Percentiles rank a stretch among this genome's conserved stretches.
Evolutionary conservation across 768 basidiomycete genomes (phyloP).

Genomic region (Hygrophorus pudorinus): DNA sequence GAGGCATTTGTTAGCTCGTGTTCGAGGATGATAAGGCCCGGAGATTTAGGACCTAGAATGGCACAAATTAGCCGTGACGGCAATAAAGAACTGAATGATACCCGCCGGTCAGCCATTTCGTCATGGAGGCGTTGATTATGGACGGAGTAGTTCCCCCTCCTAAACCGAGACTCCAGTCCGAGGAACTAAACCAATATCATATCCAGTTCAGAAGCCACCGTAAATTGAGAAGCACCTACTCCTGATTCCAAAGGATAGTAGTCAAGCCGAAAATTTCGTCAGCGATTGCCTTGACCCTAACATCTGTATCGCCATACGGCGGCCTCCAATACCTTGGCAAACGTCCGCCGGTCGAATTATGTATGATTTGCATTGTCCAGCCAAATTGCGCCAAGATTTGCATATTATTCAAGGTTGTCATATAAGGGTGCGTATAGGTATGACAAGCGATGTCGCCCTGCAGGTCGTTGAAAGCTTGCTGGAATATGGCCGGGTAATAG

Average conservation of each 20-base stretch:
- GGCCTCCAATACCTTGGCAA: conserved; percentile 74
- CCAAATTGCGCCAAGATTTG: conserved; percentile 56
- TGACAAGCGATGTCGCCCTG: conserved; percentile 43
- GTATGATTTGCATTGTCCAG: conserved; percentile 41
- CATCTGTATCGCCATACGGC: conserved; percentile 79
- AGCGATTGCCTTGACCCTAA: conserved; percentile 78
- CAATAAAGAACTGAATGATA: conserved; percentile 2
- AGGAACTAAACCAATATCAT: conserved; percentile 34
- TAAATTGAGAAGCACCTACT: conserved; percentile 39
- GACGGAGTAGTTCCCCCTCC: conserved; percentile 20
- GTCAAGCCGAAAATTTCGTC: conserved; percentile 70
- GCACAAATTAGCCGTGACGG: neutral
- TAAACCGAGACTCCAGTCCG: conserved; percentile 60
- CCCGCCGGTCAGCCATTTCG: conserved; percentile 46
- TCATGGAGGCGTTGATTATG: conserved; percentile 38
- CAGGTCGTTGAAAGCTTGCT: conserved; percentile 33
- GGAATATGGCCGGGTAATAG: conserved; percentile 43
- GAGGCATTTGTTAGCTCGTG: conserved; percentile 64
- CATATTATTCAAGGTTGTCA: conserved; percentile 67
- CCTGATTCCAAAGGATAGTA: conserved; percentile 87
- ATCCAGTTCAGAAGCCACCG: neutral
- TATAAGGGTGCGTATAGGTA: conserved; percentile 70
- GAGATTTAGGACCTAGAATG: conserved; percentile 48
- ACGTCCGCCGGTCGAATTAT: conserved; percentile 71
- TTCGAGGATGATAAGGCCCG: conserved; percentile 77